phyloP scores from a whole-genome alignment of 2,329 filamentous ascomycete genomes.

The Catunica adiposa region DNA sequence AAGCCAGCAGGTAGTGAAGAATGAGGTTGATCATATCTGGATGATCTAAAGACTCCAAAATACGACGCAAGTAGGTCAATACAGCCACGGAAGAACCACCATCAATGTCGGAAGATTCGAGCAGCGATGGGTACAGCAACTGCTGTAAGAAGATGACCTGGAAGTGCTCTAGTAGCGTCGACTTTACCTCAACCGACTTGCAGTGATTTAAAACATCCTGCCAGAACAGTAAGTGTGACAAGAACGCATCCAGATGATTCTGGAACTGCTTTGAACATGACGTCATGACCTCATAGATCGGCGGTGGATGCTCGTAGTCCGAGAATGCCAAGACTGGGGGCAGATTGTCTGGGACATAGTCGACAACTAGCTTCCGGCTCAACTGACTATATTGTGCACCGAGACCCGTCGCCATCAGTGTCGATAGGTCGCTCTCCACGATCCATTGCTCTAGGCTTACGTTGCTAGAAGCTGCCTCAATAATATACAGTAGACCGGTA shows the following conservation, averaged over 20 bases:
- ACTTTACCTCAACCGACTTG: conserved; percentile 76
- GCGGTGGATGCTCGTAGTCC: conserved; percentile 63
- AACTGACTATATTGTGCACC: conserved; percentile 56
- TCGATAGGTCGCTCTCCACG: conserved; percentile 89
- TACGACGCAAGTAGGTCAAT: conserved; percentile 77
- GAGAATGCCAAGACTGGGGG: conserved; percentile 78
- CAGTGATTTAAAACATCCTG: conserved; percentile 96
- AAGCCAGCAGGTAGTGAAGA: conserved; percentile 74
- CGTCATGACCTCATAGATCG: conserved; percentile 54
- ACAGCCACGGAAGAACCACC: conserved; percentile 94
- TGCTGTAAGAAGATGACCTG: conserved; percentile 93
- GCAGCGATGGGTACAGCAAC: conserved; percentile 82
- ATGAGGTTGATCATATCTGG: conserved; percentile 90
- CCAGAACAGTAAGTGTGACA: conserved; percentile 93
- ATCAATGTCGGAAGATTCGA: conserved; percentile 94
- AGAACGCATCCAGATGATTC: conserved; percentile 77
- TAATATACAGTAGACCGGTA: conserved; percentile 86
- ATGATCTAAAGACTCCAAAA: conserved; percentile 81
- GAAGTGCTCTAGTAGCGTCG: conserved; percentile 88
- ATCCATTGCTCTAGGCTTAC: conserved; percentile 83
- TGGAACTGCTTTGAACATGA: conserved; percentile 62
- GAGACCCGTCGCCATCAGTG: conserved; percentile 88
- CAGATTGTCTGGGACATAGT: conserved; percentile 55
- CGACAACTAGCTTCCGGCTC: conserved; percentile 64
- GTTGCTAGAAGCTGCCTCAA: conserved; percentile 78